Evolutionary conservation across 257 asterid species (phyloP).

Genomic region (Salvia splendens): DNA sequence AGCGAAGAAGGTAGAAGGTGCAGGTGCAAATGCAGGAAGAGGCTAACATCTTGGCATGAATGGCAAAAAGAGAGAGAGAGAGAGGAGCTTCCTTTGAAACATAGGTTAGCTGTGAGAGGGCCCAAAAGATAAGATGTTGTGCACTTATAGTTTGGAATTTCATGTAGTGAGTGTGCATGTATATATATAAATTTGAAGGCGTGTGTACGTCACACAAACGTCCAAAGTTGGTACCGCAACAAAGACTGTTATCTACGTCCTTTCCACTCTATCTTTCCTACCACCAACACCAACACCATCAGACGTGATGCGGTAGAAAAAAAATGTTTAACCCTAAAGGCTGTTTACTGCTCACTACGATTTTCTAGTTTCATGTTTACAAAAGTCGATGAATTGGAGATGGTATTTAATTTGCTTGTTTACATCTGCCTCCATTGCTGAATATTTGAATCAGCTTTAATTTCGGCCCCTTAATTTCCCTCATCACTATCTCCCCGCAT

Average conservation of each 20-base stretch:
- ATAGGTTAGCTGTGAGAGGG: background rate
- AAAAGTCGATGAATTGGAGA: no score
- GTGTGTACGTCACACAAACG: no score
- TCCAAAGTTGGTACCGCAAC: conserved; percentile 20
- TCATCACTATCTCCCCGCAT: no score
- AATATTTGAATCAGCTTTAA: no score
- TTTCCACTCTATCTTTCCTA: background rate
- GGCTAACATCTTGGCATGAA: conserved; percentile 36
- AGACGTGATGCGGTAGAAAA: no score
- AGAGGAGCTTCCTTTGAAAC: background rate
- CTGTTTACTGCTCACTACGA: no score
- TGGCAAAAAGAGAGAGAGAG: background rate
- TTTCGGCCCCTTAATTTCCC: no score
- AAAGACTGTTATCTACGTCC: background rate
- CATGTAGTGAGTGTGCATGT: background rate
- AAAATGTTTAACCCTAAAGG: no score
- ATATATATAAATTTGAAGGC: background rate
- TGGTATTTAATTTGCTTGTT: no score
- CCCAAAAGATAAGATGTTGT: background rate
- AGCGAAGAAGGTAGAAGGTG: conserved; percentile 45
- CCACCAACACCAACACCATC: no score
- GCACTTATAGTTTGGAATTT: background rate
- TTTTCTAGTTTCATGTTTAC: no score
- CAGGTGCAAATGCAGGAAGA: conserved; percentile 63
- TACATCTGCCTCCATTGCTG: no score